Evolutionary conservation across 805 yeast species (phyloP), one percentile per base, ranked within the genome.

Genomic region (Saturnispora silvae): DNA sequence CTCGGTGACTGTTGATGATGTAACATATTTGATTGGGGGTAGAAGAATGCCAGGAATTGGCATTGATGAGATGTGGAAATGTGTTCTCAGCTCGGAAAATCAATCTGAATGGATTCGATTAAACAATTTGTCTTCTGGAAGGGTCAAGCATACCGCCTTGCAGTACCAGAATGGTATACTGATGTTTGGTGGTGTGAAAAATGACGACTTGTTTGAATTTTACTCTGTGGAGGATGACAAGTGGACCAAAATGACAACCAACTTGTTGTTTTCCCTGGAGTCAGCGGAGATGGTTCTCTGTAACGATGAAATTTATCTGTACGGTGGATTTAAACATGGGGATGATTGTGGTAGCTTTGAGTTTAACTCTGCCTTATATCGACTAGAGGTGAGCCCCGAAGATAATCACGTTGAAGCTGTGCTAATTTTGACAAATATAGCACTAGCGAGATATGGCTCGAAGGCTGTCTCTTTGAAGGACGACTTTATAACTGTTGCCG

Each of bases 11-110:
- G 18, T 35, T 9, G 26, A 19, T 3, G 20, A 23, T 4, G 5
- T 13, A 3, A 27, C 28, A 0, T 38, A 77, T 1, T 43, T 79
- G 3, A 56, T 72, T 24, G 94, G 92, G 3, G 94, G 94, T 3
- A 65, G 94, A 42, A 56, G 67, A 2, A 65, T 74, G 1, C 94
- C 94, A 0, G 66, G 68, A 3, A 51, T 54, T 8, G 57, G 63
- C 0, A 51, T 71, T 18, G 22, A 47, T 4, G 78, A 72, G 33
- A 50, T 60, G 22, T 73, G 75, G 74, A 35, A 53, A 4, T 49
- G 25, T 23, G 25, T 23, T 11, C 66, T 4, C 16, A n/a, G 9
- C 19, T 17, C 37, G 20, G 37, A 38, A 3, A 22, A 20, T 10
- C 4, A 20, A 3, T 49, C 45, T 11, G 25, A 35, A 4, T 79